Evolutionary conservation across 805 yeast species (phyloP), one percentile per base, ranked within the genome.

Genomic region (Groenewaldozyma tartarivorans): DNA sequence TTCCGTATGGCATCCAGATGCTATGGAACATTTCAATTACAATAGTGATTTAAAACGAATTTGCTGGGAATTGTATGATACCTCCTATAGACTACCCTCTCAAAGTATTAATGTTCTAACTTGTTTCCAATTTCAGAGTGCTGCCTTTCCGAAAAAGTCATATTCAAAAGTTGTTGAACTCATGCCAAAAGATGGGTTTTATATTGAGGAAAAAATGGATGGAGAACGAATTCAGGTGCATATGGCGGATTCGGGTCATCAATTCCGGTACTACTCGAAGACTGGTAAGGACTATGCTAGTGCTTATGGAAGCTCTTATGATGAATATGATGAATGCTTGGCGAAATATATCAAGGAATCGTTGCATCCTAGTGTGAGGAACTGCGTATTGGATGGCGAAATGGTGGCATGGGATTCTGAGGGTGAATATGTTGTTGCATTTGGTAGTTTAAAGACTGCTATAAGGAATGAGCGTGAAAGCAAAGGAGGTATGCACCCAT

Each of bases 161-260:
- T 77, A 79, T 53, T 68, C 66, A 2, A 63, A 67, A 2, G 58
- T 81, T 17, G 72, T 77, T n/a, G 52, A 58, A 5, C 63, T 58
- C 19, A 63, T 82, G 54, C 58, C 61, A 18, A 57, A 35, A 20
- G 47, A 46, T n/a, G 63, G 68, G 20, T 85, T 86, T 52, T 71
- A 69, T 39, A 75, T 90, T 6, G 97, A 90, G 54, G 96, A 90
- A 56, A 90, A 90, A 56, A 71, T 87, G 63, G 96, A 90, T 59
- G 98, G 97, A 2, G 96, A 90, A 58, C 63, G 98, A 49, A 76
- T 85, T 51, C 79, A 84, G 40, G 49, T 87, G 35, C 98, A 90
- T 56, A 74, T 77, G 63, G 57, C 65, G 33, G 61, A 74, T 5
- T 55, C 55, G 43, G 79, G 72, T 7, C 51, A 53, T 30, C 45